A percentile compares a stretch with the other conserved stretches of the same genome.
Evolutionary conservation across 2,329 filamentous ascomycete genomes (phyloP).

Genomic region (Pyrenophora tritici-repentis): DNA sequence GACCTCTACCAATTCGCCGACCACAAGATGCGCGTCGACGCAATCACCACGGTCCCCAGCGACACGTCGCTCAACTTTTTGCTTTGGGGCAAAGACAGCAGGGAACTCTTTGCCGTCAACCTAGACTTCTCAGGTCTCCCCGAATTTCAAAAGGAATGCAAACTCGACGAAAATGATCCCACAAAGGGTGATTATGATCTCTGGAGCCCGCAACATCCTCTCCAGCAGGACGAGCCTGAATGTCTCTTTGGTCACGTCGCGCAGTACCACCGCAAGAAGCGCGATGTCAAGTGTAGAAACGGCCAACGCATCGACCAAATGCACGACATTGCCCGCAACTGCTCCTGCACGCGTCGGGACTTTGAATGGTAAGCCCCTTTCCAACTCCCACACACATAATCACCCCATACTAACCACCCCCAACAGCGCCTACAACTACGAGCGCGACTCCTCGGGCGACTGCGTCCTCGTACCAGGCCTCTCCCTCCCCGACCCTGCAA

Average conservation of each 20-base stretch:
- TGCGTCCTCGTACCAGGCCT: conserved; percentile 79
- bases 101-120: conserved; percentile 72
- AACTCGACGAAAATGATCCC: conserved; percentile 65
- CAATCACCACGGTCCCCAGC: conserved; percentile 86
- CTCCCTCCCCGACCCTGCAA: conserved; percentile 63
- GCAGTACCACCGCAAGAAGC: conserved; percentile 88
- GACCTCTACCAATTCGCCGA: conserved; percentile 73
- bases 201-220: conserved; percentile 86
- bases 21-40: conserved; percentile 69
- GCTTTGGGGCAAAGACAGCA: conserved; percentile 73
- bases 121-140: conserved; percentile 82
- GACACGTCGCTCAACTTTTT: conserved; percentile 91
- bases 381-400: neutral
- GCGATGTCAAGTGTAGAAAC: conserved; percentile 80
- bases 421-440: conserved; percentile 89
- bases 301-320: conserved; percentile 67
- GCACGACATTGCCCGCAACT: conserved; percentile 73
- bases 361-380: conserved; percentile 78
- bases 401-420: conserved; percentile 15
- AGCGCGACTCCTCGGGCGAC: conserved; percentile 75
- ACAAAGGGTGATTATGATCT: conserved; percentile 76
- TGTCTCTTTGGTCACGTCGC: conserved; percentile 93
- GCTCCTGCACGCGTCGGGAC: conserved; percentile 80
- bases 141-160: conserved; percentile 69
- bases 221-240: conserved; percentile 72